A percentile compares a stretch with the other conserved stretches of the same genome.
phyloP scores from a whole-genome alignment of 371 early-diverging fungal genomes.

The Mortierella sp. region DNA sequence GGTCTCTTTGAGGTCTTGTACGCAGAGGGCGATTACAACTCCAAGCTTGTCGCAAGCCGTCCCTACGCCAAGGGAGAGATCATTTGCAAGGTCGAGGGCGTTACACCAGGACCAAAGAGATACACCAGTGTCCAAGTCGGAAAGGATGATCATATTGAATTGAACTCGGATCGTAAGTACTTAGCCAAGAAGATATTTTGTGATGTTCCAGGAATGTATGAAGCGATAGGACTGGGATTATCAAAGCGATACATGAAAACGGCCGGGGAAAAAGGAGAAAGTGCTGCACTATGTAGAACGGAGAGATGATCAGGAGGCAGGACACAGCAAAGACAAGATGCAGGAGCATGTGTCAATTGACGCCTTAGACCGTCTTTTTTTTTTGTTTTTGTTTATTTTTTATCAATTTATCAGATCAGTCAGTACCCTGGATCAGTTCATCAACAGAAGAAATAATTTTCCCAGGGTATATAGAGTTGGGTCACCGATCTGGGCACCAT shows the following conservation, averaged over 20 bases:
- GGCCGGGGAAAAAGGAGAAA: no score
- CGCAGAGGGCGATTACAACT: constrained; percentile 65
- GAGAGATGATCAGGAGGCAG: no score
- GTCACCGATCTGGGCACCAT: constrained; percentile 4
- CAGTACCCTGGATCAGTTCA: background rate
- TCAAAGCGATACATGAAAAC: no score
- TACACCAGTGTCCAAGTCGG: constrained; percentile 78
- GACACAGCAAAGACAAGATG: no score
- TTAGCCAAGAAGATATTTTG: background rate
- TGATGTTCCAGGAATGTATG: background rate
- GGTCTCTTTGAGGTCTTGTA: constrained; percentile 64
- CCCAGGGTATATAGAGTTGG: background rate
- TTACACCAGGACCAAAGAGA: constrained; percentile 67
- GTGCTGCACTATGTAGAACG: no score
- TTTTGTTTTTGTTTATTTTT: constrained; percentile 2
- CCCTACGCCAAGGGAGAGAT: constrained; percentile 67
- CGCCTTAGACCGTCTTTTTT: background rate
- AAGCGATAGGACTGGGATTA: background rate
- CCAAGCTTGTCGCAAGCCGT: constrained; percentile 67
- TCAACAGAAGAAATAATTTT: background rate
- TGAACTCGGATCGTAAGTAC: constrained; percentile 71
- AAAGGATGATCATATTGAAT: constrained; percentile 74
- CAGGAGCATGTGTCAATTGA: no score
- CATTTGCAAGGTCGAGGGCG: constrained; percentile 67
- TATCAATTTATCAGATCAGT: constrained; percentile 27